Conservation (phyloP, 1,284 basidiomycete genomes). For the Sphagnurus paluster region DNA sequence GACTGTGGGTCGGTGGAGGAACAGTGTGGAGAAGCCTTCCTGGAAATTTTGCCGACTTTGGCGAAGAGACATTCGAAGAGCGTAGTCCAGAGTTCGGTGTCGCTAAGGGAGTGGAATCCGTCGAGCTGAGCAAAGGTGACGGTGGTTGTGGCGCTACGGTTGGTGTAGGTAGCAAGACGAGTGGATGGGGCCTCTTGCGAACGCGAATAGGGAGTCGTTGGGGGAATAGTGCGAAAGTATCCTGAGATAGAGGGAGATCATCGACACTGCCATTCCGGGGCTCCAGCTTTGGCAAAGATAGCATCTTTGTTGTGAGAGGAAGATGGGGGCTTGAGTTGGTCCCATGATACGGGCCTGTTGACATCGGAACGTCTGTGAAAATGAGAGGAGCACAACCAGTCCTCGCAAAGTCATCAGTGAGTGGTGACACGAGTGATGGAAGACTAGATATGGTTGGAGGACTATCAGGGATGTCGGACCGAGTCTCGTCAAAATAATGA, state of each 20-base stretch:
- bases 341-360: conserved; percentile 20
- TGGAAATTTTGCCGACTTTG: conserved; percentile 25
- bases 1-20: conserved; percentile 27
- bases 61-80: conserved; percentile 13
- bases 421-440: not conserved
- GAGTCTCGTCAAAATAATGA: too few species aligned
- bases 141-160: conserved; percentile 27
- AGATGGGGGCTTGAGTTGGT: conserved; percentile 30
- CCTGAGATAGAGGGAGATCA: conserved; percentile 1
- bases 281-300: conserved; percentile 3
- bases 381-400: conserved; percentile 21
- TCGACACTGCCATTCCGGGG: not conserved
- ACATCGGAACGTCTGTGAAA: conserved; percentile 17
- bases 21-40: conserved; percentile 28
- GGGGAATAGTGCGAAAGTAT: conserved; percentile 40
- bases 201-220: conserved; percentile 40
- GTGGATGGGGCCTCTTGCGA: conserved; percentile 37
- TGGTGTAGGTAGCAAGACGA: conserved; percentile 33
- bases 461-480: not conserved
- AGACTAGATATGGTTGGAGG: not conserved
- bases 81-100: conserved; percentile 37
- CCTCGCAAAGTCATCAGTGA: conserved; percentile 7
- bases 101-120: conserved; percentile 40
- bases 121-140: conserved; percentile 35
- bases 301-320: conserved; percentile 16